phyloP scores from a whole-genome alignment of 2,329 filamentous ascomycete genomes.

The Pseudogymnoascus sp. region DNA sequence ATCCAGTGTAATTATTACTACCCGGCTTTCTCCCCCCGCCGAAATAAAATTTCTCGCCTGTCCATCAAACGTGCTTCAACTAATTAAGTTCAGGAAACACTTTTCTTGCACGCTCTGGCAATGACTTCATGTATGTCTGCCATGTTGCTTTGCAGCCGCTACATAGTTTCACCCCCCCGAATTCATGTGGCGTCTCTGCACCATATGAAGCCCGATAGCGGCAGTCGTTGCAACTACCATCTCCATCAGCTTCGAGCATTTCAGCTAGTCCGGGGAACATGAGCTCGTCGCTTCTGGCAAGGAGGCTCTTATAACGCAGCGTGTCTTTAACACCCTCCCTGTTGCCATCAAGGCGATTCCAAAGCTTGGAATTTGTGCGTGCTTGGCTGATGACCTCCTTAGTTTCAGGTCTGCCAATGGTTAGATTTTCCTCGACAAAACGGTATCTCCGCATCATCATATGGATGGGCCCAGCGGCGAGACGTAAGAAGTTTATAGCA shows the following conservation, averaged over 20 bases:
- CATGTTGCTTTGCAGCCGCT: too few relatives aligned
- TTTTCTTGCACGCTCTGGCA: background rate
- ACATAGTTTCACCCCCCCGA: too few relatives aligned
- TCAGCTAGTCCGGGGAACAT: constrained; percentile 18
- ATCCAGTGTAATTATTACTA: background rate
- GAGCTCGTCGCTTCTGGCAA: constrained; percentile 14
- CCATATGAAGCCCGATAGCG: too few relatives aligned
- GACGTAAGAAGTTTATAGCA: constrained; percentile 25
- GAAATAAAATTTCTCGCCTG: background rate
- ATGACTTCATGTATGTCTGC: background rate
- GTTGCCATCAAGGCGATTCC: constrained; percentile 25
- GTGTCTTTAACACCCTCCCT: background rate
- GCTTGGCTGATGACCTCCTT: constrained; percentile 21
- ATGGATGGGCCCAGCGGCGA: constrained; percentile 29
- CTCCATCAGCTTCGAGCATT: constrained; percentile 10
- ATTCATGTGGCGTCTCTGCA: too few relatives aligned
- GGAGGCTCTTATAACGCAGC: constrained; percentile 14
- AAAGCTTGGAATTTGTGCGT: constrained; percentile 28
- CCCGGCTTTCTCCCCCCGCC: background rate
- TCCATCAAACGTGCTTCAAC: background rate
- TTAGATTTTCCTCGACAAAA: constrained; percentile 29
- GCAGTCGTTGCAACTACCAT: too few relatives aligned
- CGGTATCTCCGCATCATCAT: constrained; percentile 31
- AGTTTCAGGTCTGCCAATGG: constrained; percentile 25
- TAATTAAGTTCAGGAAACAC: background rate